Evolutionary conservation across 106 monocot genomes (phyloP), one percentile per base, ranked within the genome.

Genomic region (Dendrobium nobile): DNA sequence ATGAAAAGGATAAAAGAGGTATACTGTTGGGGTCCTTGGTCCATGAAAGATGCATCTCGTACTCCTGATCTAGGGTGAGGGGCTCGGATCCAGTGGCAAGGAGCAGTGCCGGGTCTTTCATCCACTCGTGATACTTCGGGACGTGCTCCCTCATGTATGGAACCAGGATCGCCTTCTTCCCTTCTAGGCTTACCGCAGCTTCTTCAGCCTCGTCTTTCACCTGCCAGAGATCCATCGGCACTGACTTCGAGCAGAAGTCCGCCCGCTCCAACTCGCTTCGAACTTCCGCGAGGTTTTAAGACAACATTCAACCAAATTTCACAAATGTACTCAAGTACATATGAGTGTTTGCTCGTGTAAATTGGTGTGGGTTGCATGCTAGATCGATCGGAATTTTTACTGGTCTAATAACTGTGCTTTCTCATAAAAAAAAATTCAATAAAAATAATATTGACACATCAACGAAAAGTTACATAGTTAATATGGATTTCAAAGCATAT

Each of bases 131-230:
- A 88, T 98, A 98, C 79, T 41, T 86, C 5, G 92, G 91, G 2
- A 98, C 97, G 80, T 98, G 97, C 84, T 94, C 97, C 83, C 73
- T 82, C 92, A 92, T 91, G 88, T 98, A 98, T 2, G 94, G 97
- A 40, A 94, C 92, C 78, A 98, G 80, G 26, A 94, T 68, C 80
- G 86, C 91, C 84, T 91, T 92, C 91, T 90, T 82, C 79, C 94
- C 97, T 75, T 76, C 88, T 84, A 91, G 77, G 77, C 82, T 80
- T 67, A 24, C 3, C 31, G 15, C 67, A 37, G 19, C 73, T 65
- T 11, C 19, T 65, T 1, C 68, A 43, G 61, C 48, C 47, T 78
- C 80, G 41, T 10, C 79, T 10, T 28, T 20, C 41, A 26, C 75
- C 73, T 9, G 2, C 13, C 76, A 22, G 27, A n/a, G 47, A 2